Evolutionary conservation across 2,329 filamentous ascomycete genomes (phyloP), one percentile per base, ranked within the genome.

Genomic region (Aschersonia sp.): DNA sequence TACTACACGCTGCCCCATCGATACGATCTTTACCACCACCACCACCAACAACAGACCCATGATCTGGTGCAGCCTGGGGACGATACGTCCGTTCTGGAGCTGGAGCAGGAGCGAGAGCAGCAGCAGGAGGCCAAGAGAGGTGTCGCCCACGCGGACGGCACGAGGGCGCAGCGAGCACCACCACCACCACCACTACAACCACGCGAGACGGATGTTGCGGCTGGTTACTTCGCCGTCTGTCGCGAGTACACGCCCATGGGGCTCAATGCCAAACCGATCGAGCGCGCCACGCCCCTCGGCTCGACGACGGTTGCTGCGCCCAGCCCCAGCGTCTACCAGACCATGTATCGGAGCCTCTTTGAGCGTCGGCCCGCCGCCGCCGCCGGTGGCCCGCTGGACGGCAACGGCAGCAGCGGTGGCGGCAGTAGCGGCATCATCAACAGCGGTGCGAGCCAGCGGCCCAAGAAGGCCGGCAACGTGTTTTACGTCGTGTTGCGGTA

Each of bases 321-420:
- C 48, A 94, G 87, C 59, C 88, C 85, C 48, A 95, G 90, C 62
- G 90, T 98, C 39, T 97, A 97, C 65, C 92, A 97, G 73, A 84
- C 84, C 62, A 95, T 98, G 87, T 98, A 98, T 66, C 75, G 88
- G 61, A 95, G 85, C 62, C 83, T 98, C 51, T 97, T 98, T 61
- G 88, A 95, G 56, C 78, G 90, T 58, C 89, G 83, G 58, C 72
- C 67, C 37, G 55, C 59, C 7, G 55, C 67, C 2, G 64, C 67
- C 37, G 55, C 59, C 7, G 55, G 67, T 2, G 64, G 66, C 1
- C 69, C 72, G 2, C 54, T 76, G 48, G 74, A 77, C 44, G 66
- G 67, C 44, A 68, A 65, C 49, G 71, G 65, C 43, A 66, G 35
- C 12, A 9, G 8, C 12, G 22, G 22, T 2, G 22, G 22, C 22